Evolutionary conservation across 202 grass and related monocot genomes (phyloP).

Genomic region (Hordeum pubiflorum): DNA sequence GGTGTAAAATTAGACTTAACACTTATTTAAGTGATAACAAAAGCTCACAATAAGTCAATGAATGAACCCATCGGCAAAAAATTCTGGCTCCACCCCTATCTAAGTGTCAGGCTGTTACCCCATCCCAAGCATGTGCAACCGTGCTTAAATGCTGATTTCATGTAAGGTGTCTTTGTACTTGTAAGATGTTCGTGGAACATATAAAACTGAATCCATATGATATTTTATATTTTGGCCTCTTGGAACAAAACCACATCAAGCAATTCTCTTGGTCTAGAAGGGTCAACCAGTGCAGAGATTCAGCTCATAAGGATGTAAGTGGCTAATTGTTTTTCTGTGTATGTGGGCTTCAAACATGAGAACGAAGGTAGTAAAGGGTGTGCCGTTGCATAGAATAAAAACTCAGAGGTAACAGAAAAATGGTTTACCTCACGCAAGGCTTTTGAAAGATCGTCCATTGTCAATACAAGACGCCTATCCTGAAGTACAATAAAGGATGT

Average conservation of each 20-base stretch:
- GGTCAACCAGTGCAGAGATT: neutral
- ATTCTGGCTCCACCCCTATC: too few relatives aligned
- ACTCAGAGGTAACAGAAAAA: neutral
- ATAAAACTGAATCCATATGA: neutral
- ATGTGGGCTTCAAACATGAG: neutral
- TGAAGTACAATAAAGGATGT: constrained; percentile 28
- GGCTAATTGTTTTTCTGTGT: neutral
- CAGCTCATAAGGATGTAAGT: neutral
- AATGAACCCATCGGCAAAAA: too few relatives aligned
- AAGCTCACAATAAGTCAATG: too few relatives aligned
- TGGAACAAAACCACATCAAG: neutral
- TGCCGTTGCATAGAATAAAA: neutral
- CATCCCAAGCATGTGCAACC: neutral
- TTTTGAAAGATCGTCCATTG: constrained; percentile 99
- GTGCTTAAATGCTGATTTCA: neutral
- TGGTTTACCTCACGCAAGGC: constrained; percentile 69
- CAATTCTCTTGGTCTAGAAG: neutral
- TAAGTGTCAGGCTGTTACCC: neutral
- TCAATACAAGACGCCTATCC: constrained; percentile 94
- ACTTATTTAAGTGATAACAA: too few relatives aligned
- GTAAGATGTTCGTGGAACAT: neutral
- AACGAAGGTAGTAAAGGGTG: neutral
- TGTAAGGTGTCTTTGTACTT: neutral
- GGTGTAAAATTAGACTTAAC: too few relatives aligned
- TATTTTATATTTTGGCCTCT: neutral